Evolutionary conservation across 1,139 yeast genomes (phyloP).

Genomic region (Chernovozyma sophiae-reginae): DNA sequence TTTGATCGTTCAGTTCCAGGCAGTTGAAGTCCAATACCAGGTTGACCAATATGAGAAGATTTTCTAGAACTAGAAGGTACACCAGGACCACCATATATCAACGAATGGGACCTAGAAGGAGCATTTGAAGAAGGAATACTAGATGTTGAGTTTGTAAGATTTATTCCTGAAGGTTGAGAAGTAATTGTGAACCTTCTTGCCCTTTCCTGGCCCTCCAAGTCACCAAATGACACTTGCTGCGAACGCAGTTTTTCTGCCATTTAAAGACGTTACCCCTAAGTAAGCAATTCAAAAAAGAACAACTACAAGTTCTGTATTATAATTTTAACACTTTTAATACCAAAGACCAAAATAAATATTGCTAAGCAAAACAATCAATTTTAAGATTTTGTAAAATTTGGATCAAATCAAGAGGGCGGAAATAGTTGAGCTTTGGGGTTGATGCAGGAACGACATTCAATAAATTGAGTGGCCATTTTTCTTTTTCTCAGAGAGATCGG

Average conservation of each 20-base stretch:
- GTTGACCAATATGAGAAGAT: slow-evolving; percentile 1
- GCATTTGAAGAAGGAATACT: not conserved
- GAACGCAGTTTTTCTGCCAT: slow-evolving; percentile 7
- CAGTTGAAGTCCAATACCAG: not conserved
- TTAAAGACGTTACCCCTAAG: not conserved
- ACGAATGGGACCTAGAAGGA: slow-evolving; percentile 2
- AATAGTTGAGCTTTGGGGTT: no score
- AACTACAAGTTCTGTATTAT: no score
- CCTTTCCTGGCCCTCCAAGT: slow-evolving; percentile 35
- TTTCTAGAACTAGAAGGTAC: not conserved
- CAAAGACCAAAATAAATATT: no score
- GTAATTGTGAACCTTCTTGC: slow-evolving; percentile 43
- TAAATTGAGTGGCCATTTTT: no score
- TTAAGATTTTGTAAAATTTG: no score
- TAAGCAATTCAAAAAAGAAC: no score
- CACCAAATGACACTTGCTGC: slow-evolving; percentile 38
- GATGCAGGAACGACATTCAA: no score
- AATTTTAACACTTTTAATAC: no score
- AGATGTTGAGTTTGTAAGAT: slow-evolving; percentile 11
- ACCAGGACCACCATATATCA: not conserved
- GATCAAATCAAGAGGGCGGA: no score
- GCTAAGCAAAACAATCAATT: no score
- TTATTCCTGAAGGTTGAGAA: slow-evolving; percentile 37
- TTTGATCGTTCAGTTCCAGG: not conserved
- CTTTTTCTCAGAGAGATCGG: no score